phyloP scores from a whole-genome alignment of 2,329 filamentous ascomycete species.

The Colletotrichum higginsianum region DNA sequence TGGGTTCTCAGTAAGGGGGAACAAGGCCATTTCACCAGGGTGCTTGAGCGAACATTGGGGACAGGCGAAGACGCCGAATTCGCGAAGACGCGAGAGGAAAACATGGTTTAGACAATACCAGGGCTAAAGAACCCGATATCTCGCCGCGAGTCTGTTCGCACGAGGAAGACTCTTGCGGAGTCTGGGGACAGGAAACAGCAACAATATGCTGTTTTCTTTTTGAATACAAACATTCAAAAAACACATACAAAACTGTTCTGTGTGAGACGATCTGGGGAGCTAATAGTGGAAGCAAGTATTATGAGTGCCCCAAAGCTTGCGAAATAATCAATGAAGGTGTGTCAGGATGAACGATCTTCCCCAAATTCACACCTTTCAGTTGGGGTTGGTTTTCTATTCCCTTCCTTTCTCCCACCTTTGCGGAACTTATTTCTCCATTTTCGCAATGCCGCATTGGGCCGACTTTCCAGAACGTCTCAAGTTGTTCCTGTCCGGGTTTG shows the following conservation, averaged over 20 bases:
- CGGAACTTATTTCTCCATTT: background rate
- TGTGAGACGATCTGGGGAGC: background rate
- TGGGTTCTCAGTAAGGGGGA: too few species aligned
- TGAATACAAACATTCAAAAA: conserved; percentile 20
- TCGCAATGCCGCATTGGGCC: background rate
- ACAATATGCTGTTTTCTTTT: background rate
- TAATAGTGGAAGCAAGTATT: background rate
- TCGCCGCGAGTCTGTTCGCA: background rate
- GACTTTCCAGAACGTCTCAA: conserved; percentile 37
- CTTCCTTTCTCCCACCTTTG: too few species aligned
- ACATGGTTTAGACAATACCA: conserved; percentile 42
- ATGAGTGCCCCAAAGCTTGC: too few species aligned
- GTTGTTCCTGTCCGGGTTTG: conserved; percentile 3
- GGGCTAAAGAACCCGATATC: conserved; percentile 34
- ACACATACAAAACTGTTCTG: background rate
- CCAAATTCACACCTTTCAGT: background rate
- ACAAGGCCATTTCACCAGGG: background rate
- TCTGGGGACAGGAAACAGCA: background rate
- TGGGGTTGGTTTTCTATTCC: too few species aligned
- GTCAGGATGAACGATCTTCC: background rate
- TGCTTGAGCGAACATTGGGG: background rate
- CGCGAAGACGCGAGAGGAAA: conserved; percentile 5
- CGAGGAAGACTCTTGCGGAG: background rate
- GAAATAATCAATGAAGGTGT: too few species aligned
- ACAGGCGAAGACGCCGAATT: conserved; percentile 7